Conservation (phyloP, 1,139 yeast species). For the Tardiomyces digboiensis region DNA sequence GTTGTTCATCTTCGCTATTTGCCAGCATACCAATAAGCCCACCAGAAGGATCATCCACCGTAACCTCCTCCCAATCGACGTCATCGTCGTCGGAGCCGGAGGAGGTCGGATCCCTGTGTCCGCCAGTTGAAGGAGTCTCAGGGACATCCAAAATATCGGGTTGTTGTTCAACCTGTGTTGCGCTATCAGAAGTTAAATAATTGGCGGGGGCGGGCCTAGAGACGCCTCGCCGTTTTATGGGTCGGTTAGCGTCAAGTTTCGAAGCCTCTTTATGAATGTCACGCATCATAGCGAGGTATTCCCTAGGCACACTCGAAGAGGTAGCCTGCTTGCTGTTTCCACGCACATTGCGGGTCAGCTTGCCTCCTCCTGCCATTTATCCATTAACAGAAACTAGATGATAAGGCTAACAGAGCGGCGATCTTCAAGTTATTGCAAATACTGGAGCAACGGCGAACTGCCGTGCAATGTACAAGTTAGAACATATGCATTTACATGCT, state of each 20-base stretch:
- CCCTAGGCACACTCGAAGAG: slow-evolving; percentile 24
- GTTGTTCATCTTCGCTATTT: slow-evolving; percentile 4
- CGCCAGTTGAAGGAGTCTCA: neutral
- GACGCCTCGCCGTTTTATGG: slow-evolving; percentile 18
- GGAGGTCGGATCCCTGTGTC: neutral
- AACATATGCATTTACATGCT: no score
- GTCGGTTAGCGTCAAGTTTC: slow-evolving; percentile 9
- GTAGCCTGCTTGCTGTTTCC: neutral
- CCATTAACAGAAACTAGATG: no score
- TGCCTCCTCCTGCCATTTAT: neutral
- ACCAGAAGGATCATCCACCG: slow-evolving; percentile 6
- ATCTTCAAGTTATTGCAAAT: no score
- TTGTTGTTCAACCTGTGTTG: neutral
- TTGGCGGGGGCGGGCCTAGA: slow-evolving; percentile 1
- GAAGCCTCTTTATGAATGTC: slow-evolving; percentile 22
- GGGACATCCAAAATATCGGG: neutral
- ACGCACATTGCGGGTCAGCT: neutral
- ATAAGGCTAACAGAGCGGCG: no score
- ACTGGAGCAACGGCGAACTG: no score
- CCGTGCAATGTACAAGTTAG: no score
- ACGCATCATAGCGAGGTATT: slow-evolving; percentile 29
- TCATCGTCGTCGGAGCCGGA: slow-evolving; percentile 14
- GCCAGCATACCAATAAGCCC: neutral
- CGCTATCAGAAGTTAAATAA: slow-evolving; percentile 18
- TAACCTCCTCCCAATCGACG: slow-evolving; percentile 27